Conservation (phyloP, 441 rosid genomes). For the Isatis lusitanica region DNA sequence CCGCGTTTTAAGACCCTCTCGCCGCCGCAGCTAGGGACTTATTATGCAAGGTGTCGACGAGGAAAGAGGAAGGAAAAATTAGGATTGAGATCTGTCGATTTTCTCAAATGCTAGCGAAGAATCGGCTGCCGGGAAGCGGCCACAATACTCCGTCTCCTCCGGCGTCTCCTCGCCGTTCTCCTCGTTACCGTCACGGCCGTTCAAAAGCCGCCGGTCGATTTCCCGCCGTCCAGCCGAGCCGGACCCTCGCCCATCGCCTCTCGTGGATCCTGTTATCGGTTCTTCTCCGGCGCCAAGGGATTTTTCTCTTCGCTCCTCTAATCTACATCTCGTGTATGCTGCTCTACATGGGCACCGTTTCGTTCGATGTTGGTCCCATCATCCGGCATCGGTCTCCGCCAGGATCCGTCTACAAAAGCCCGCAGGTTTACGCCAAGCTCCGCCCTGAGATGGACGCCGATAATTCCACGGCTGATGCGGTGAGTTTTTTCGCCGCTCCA, state of each 20-base stretch:
- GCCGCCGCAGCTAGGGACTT: not conserved
- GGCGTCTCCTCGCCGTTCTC: constrained; percentile 87
- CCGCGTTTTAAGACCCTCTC: constrained; percentile 1
- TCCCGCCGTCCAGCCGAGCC: constrained; percentile 49
- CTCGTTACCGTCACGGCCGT: constrained; percentile 69
- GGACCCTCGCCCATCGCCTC: constrained; percentile 71
- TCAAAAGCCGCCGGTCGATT: constrained; percentile 54
- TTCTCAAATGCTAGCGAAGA: constrained; percentile 76
- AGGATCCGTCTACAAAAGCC: constrained; percentile 88
- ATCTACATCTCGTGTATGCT: constrained; percentile 91
- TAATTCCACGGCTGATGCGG: constrained; percentile 90
- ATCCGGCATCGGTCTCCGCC: constrained; percentile 64
- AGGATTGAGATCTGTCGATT: constrained; percentile 14
- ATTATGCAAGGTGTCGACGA: constrained; percentile 23
- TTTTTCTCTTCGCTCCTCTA: constrained; percentile 85
- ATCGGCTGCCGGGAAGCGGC: constrained; percentile 83
- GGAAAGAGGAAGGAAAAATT: not conserved
- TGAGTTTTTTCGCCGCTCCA: constrained; percentile 35
- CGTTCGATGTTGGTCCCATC: constrained; percentile 71
- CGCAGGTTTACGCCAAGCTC: constrained; percentile 82
- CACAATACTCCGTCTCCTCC: constrained; percentile 93
- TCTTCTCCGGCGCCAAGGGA: constrained; percentile 90
- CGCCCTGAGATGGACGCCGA: constrained; percentile 83
- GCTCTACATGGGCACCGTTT: constrained; percentile 84
- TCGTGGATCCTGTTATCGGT: constrained; percentile 81